Evolutionary conservation across 345 rosid species (phyloP), one percentile per base, ranked within the genome.

Genomic region (Salix purpurea): DNA sequence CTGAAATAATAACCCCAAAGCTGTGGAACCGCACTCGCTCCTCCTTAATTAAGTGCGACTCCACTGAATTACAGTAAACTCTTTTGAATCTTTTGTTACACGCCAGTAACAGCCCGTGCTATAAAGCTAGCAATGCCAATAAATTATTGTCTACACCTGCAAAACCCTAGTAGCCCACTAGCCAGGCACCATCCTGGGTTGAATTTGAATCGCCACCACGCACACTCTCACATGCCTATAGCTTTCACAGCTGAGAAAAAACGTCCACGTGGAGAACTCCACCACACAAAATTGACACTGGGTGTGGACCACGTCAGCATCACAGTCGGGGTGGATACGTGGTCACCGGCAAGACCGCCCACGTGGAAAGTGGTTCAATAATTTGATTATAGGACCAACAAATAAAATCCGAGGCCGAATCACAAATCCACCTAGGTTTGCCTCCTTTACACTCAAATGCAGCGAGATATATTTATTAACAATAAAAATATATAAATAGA

Each of bases 281-380:
- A 50, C 62, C 52, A 50, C 58, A 28, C 78, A 37, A 30, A 61
- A 42, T 16, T 16, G 62, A 66, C 65, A 3, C 61, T 30, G 12
- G 70, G 73, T 40, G 50, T 83, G 86, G 85, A 70, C 84, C 84
- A 77, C 80, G 39, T 86, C 86, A 80, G 80, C 80, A 74, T 65
- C 69, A 67, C 66, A 74, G 74, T 0, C 15, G 32, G 73, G 62
- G 26, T 54, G 75, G 70, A 80, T 74, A 74, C 84, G 84, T 84
- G 81, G 73, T 70, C 62, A 60, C 14, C 24, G 34, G 0, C 1
- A 7, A 32, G 24, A 68, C 48, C 66, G 0, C 37, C 77, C 79
- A 80, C 87, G 86, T 84, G 75, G 76, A 84, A 80, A 75, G 80
- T 13, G 1, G n/a, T 21, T 74, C 66, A 78, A 76, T 86, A 24